Base-by-base conservation (phyloP, 1,284 basidiomycete genomes). In the Trichosporon ovoides region DNA sequence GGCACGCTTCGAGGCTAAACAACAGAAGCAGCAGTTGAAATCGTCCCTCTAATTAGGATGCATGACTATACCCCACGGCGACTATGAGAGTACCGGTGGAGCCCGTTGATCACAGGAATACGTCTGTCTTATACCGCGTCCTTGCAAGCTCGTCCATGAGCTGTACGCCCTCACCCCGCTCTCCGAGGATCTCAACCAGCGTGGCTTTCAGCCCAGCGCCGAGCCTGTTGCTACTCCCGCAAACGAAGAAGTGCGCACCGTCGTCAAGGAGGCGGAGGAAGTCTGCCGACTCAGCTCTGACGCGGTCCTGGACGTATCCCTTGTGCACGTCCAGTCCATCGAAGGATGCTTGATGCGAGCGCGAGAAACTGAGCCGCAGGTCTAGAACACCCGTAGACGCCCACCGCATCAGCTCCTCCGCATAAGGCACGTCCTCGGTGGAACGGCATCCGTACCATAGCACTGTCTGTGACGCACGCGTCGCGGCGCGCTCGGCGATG, bases 361-460 rank as follows among this genome's bases (percentile, higher is more conserved):
- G 67, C 35, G 81, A 82, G 67, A 82, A 83, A 19, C 81, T 80
- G 13, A 80, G 79, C 13, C 78, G 74, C 11, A 83, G 71, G 56
- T 82, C 80, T 7, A 83, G 75, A 82, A 82, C 76, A 3, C 81
- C 81, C 31, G 74, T 61, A 64, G 73, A 71, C 28, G 63, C 60
- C 82, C 81, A 83, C 62, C 78, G 75, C 48, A 68, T 74, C 38
- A 83, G 67, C 59, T 82, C 80, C 31, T 68, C 71, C 34, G 80
- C 77, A 61, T 82, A 82, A 14, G 83, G 65, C 64, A 75, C 80
- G 66, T 83, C 82, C 53, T 75, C 67, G 2, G 80, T 79, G 13
- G 73, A 67, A 7, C 80, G 73, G 63, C 82, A 83, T 7, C 81
- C 82, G 60, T 81, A 82, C 77, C 82, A 82, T 52, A 83, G 67